Evolutionary conservation across 495 filamentous ascomycete genomes (phyloP).

Genomic region (Hypoxylon cercidicola): DNA sequence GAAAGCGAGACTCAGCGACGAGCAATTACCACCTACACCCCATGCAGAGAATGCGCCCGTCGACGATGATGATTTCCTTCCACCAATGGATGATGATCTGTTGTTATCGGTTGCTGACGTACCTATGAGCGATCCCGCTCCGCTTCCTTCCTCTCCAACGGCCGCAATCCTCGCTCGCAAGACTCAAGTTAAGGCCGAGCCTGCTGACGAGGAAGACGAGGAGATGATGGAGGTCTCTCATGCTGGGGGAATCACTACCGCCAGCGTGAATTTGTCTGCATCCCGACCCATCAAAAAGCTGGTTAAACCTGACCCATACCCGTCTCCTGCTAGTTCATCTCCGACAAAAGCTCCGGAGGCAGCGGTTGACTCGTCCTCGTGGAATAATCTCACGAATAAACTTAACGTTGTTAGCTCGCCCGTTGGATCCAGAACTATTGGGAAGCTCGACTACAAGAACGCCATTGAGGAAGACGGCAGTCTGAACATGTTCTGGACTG

Average conservation of each 20-base stretch:
- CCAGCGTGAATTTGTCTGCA: conserved; percentile 87
- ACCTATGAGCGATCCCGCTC: conserved; percentile 77
- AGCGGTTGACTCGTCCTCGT: conserved; percentile 79
- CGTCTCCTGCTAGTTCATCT: conserved; percentile 80
- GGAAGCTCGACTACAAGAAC: conserved; percentile 82
- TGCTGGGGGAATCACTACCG: conserved; percentile 70
- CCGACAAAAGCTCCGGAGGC: conserved; percentile 67
- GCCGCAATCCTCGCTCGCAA: conserved; percentile 83
- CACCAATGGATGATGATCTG: conserved; percentile 64
- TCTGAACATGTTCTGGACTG: conserved; percentile 94
- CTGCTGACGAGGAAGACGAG: conserved; percentile 78
- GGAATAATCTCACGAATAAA: conserved; percentile 87
- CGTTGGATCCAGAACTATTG: conserved; percentile 69
- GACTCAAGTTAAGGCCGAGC: conserved; percentile 69
- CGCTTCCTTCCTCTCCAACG: conserved; percentile 85
- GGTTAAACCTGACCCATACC: conserved; percentile 69
- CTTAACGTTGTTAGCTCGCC: conserved; percentile 80
- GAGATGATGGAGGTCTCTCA: conserved; percentile 86
- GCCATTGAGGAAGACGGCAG: conserved; percentile 91
- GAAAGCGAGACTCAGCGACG: conserved; percentile 61
- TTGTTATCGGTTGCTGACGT: conserved; percentile 50
- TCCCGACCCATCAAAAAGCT: conserved; percentile 82
- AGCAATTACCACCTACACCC: conserved; percentile 58
- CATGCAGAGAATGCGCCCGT: conserved; percentile 54
- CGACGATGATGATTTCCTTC: conserved; percentile 66